phyloP scores from a whole-genome alignment of 805 yeast species.

The Pichia pseudocactophila region DNA sequence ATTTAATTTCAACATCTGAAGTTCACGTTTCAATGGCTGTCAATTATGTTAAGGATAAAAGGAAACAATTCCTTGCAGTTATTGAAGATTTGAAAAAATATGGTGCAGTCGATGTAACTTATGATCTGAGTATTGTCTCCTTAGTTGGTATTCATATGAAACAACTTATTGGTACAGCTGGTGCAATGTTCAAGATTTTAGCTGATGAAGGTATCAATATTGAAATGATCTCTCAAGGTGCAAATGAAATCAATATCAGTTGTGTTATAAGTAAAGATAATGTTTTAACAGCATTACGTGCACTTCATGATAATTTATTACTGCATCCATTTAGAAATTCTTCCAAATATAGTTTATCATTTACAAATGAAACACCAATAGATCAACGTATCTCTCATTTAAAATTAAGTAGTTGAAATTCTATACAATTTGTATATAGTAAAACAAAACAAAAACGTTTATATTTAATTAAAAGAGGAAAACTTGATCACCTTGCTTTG shows the following conservation, averaged over 20 bases:
- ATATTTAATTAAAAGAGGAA: slow-evolving; percentile 57
- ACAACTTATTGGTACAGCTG: slow-evolving; percentile 93
- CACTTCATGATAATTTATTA: slow-evolving; percentile 71
- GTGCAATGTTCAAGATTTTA: slow-evolving; percentile 88
- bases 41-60: slow-evolving; percentile 59
- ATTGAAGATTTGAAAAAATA: slow-evolving; percentile 66
- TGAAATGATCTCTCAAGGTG: slow-evolving; percentile 98
- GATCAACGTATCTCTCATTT: slow-evolving; percentile 39
- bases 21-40: slow-evolving; percentile 98
- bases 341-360: slow-evolving; percentile 12
- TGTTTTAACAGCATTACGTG: slow-evolving; percentile 75
- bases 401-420: slow-evolving; percentile 25
- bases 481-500: slow-evolving; percentile 84
- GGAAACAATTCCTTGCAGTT: slow-evolving; percentile 55
- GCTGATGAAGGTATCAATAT: slow-evolving; percentile 89
- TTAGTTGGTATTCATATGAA: slow-evolving; percentile 97
- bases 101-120: slow-evolving; percentile 85
- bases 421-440: neutral
- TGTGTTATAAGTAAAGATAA: slow-evolving; percentile 85
- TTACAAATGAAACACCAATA: slow-evolving; percentile 26
- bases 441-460: neutral
- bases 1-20: slow-evolving; percentile 92
- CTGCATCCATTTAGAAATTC: slow-evolving; percentile 31
- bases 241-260: slow-evolving; percentile 85
- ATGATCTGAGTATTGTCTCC: slow-evolving; percentile 84